Conservation (phyloP, 805 yeast genomes). For the Cyberlindnera galapagoensis region DNA sequence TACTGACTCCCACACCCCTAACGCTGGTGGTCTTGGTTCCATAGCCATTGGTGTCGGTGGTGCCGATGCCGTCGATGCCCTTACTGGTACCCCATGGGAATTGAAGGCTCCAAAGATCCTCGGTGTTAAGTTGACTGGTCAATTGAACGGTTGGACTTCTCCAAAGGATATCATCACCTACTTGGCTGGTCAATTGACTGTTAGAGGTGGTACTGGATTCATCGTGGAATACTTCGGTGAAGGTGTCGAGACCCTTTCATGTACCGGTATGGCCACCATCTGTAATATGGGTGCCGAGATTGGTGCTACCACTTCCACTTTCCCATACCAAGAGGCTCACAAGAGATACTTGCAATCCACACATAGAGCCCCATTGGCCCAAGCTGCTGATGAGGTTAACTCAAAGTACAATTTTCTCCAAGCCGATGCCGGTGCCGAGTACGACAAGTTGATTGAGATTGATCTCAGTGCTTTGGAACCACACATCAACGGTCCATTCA, state of each 20-base stretch:
- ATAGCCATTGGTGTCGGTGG: slow-evolving; percentile 99
- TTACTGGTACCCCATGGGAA: slow-evolving; percentile 98
- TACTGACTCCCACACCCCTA: slow-evolving; percentile 98
- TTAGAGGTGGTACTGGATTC: slow-evolving; percentile 96
- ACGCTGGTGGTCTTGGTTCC: slow-evolving; percentile 98
- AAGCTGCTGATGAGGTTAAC: slow-evolving; percentile 60
- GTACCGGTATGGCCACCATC: slow-evolving; percentile 99
- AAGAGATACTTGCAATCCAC: slow-evolving; percentile 78
- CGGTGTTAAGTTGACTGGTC: slow-evolving; percentile 91
- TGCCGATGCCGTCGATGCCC: slow-evolving; percentile 98
- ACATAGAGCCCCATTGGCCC: slow-evolving; percentile 75
- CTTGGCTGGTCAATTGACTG: slow-evolving; percentile 88
- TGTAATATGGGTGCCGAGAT: slow-evolving; percentile 99
- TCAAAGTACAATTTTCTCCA: slow-evolving; percentile 54
- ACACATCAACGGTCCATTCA: slow-evolving; percentile 94
- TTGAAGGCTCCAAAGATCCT: slow-evolving; percentile 92
- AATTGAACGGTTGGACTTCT: slow-evolving; percentile 88
- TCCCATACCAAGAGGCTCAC: slow-evolving; percentile 88
- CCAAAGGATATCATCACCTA: slow-evolving; percentile 95
- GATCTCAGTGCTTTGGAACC: slow-evolving; percentile 87
- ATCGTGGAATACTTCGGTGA: slow-evolving; percentile 96
- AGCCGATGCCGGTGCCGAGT: slow-evolving; percentile 85
- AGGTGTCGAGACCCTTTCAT: slow-evolving; percentile 81
- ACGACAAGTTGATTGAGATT: slow-evolving; percentile 89
- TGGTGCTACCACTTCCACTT: slow-evolving; percentile 96